Evolutionary conservation across 495 filamentous ascomycete genomes (phyloP), one percentile per base, ranked within the genome.

Genomic region (Amorphotheca resinae): DNA sequence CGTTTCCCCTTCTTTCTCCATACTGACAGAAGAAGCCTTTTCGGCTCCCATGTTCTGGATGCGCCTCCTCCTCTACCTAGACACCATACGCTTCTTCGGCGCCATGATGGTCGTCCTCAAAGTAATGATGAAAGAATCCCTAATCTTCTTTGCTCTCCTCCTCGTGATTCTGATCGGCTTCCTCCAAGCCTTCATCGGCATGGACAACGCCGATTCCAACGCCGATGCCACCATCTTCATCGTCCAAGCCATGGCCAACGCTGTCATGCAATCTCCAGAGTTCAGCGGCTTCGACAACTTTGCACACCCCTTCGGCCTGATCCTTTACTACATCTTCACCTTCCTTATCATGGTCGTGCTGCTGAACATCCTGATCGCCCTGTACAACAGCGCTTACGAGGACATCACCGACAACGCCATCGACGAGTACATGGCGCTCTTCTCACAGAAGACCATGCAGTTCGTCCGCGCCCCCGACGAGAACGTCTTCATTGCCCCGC

Each of bases 61-160:
- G 53, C 84, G 91, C 12, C 72, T 98, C 54, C 69, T 96, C 45
- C 76, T 98, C 6, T 98, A 93, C 56, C 72, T 98, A 7, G 91
- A 98, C 65, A 81, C 78, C 0, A 85, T 91, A 65, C 80, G 83
- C 46, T 98, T 98, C 70, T 96, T 98, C 50, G 91, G 91, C 33
- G 86, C 86, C 39, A 96, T 98, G 93, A 71, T 98, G 25, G 88
- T 96, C 6, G 84, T 98, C 3, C 65, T 98, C 25, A 87, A 95
- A 54, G 87, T 96, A 38, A 96, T 98, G 93, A 96, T 98, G 91
- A 86, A 88, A 54, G 91, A 98, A 58, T 93, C 84, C 43, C 63
- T 98, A 41, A 95, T 96, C 49, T 98, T 98, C 70, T 98, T 98
- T 53, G 84, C 87, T 5, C 71, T 98, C n/a, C 73, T 98, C 4